phyloP scores from a whole-genome alignment of 1,284 basidiomycete genomes.

The Fomes fomentarius region DNA sequence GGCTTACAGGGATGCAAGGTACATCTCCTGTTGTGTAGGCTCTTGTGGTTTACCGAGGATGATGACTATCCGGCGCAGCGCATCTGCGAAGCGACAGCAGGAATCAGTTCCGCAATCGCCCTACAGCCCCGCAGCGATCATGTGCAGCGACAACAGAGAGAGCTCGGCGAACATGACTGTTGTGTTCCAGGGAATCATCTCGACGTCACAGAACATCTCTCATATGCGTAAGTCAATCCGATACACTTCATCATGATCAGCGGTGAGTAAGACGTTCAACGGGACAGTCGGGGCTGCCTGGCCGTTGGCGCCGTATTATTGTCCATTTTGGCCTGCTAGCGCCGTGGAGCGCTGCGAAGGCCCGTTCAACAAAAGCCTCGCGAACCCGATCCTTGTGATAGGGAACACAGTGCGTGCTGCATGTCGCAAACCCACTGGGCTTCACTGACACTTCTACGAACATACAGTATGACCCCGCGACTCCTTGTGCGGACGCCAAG shows the following conservation, averaged over 20 bases:
- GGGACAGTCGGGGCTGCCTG: constrained; percentile 11
- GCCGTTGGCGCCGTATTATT: constrained; percentile 10
- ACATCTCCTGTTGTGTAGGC: background rate
- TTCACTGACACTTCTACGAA: too few species aligned
- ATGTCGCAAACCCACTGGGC: too few species aligned
- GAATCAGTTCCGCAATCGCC: background rate
- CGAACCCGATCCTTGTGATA: constrained; percentile 25
- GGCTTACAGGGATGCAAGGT: background rate
- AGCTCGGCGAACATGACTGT: constrained; percentile 3
- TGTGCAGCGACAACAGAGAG: constrained; percentile 26
- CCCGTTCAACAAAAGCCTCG: constrained; percentile 26
- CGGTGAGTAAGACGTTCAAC: background rate
- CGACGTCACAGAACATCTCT: constrained; percentile 13
- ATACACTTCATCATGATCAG: background rate
- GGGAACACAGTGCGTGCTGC: constrained; percentile 22
- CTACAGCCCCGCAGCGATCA: constrained; percentile 10
- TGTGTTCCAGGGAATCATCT: constrained; percentile 21
- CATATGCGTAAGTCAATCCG: constrained; percentile 19
- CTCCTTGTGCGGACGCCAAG: too few species aligned
- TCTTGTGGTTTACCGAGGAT: background rate
- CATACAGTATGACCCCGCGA: too few species aligned
- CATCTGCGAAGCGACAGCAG: background rate
- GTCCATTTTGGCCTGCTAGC: constrained; percentile 23
- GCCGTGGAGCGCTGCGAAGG: constrained; percentile 29
- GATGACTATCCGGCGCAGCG: too few species aligned